Conservation (phyloP, 352 stramenopile genomes). For the Phytophthora melonis region DNA sequence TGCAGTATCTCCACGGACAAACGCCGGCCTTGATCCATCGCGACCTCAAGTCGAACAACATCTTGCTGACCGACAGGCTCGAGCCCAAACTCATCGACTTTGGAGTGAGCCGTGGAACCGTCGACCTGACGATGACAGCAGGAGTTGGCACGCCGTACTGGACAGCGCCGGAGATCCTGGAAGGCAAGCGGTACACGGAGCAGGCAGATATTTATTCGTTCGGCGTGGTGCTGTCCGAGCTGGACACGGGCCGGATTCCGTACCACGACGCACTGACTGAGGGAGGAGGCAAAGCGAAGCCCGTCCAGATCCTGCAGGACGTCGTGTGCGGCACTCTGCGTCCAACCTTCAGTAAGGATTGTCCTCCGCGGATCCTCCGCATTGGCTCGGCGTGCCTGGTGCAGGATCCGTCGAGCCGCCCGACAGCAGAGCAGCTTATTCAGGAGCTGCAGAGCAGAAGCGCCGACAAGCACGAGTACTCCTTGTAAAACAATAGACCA, state of each 20-base stretch:
- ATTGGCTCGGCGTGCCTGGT: slow-evolving; percentile 36
- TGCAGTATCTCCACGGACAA: slow-evolving; percentile 43
- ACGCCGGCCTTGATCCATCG: slow-evolving; percentile 45
- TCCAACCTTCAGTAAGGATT: slow-evolving; percentile 51
- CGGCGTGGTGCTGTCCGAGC: slow-evolving; percentile 63
- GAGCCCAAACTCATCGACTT: slow-evolving; percentile 88
- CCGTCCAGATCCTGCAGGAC: slow-evolving; percentile 55
- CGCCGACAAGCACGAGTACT: slow-evolving; percentile 2
- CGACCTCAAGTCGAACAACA: slow-evolving; percentile 57
- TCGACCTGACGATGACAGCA: slow-evolving; percentile 47
- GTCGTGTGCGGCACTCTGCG: slow-evolving; percentile 54
- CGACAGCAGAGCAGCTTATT: slow-evolving; percentile 17
- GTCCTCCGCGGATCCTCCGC: slow-evolving; percentile 44
- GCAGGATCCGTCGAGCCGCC: slow-evolving; percentile 22
- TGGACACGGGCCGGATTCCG: slow-evolving; percentile 48
- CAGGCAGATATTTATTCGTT: slow-evolving; percentile 79
- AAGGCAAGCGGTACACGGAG: slow-evolving; percentile 59
- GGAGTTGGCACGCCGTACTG: slow-evolving; percentile 89
- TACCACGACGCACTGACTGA: slow-evolving; percentile 40
- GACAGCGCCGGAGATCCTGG: slow-evolving; percentile 80
- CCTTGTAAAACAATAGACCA: slow-evolving; percentile 13
- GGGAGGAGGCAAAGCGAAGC: slow-evolving; percentile 26
- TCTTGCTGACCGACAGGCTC: slow-evolving; percentile 73
- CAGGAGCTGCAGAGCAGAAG: slow-evolving; percentile 14
- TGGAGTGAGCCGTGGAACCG: slow-evolving; percentile 56